Evolutionary conservation across 2,329 filamentous ascomycete species (phyloP), one percentile per base, ranked within the genome.

Genomic region (Aspergillus udagawae): DNA sequence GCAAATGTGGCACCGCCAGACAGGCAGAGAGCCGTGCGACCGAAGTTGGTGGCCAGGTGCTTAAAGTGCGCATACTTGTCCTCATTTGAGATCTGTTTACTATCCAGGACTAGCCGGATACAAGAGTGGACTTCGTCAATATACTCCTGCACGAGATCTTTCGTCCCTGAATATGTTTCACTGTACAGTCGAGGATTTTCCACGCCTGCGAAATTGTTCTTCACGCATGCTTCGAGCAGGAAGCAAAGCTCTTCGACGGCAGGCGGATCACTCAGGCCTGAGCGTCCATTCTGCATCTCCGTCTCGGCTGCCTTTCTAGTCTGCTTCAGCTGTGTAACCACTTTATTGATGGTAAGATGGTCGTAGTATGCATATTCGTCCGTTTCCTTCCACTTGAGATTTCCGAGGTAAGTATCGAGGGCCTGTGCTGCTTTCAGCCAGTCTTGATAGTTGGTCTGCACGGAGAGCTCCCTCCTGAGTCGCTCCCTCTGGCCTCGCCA

Each of bases 161-260:
- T 99, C n/a, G 94, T 97, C 32, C 94, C 94, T 66, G 92, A 96
- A 71, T 99, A 99, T 3, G 93, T 96, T 77, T 97, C 92, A 67
- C 91, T 96, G 73, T 99, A 99, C n/a, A 99, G 77, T 54, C 91
- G 84, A 9, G 93, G 86, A 67, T 96, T 97, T 74, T 99, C 94
- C 14, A 96, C 87, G 0, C 94, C 94, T 20, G 91, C 91, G 75
- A 97, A 99, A 70, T 99, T 97, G 75, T 92, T 96, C 82, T 97
- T 99, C 66, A 97, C 89, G 71, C 92, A 97, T 14, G 90, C 91
- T 77, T 96, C 91, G 21, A 95, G 79, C 58, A 97, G 76, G 0
- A 83, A 82, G 60, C 86, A 88, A 54, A 99, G 80, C 54, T 94
- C 91, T 61, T 93, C 88, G 2, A 91, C 79, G 0, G 87, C 82